Evolutionary conservation across 1,284 basidiomycete species (phyloP).

Genomic region (Albatrellus sp.): DNA sequence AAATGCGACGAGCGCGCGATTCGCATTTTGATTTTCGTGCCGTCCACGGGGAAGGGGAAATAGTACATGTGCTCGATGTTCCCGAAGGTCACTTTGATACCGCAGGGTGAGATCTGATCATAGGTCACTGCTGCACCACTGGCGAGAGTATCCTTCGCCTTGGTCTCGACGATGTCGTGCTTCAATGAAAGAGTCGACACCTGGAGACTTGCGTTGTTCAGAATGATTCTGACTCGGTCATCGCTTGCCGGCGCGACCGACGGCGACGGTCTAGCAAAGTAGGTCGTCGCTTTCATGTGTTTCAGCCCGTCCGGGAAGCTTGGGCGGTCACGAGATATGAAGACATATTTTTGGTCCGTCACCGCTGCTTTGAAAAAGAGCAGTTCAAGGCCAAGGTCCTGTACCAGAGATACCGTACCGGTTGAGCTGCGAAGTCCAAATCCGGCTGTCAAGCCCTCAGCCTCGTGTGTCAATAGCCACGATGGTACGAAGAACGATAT

Average conservation of each 20-base stretch:
- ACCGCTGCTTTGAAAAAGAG: neutral
- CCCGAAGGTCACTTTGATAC: constrained; percentile 19
- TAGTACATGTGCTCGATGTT: constrained; percentile 15
- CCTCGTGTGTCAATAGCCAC: constrained; percentile 16
- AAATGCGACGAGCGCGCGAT: constrained; percentile 1
- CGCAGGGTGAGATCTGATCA: constrained; percentile 21
- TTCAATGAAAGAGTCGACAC: neutral
- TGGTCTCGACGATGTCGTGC: neutral
- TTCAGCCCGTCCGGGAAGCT: neutral
- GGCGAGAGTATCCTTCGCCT: neutral
- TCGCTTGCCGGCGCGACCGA: neutral
- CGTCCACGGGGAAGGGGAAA: constrained; percentile 24
- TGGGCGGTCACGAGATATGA: constrained; percentile 1
- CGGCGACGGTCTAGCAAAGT: neutral
- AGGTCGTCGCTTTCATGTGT: neutral
- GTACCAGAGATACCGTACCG: neutral
- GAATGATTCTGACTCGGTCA: constrained; percentile 10
- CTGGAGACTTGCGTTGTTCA: constrained; percentile 22
- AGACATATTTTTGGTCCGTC: neutral
- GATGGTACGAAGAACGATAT: constrained; percentile 22
- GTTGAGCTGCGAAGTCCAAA: constrained; percentile 19
- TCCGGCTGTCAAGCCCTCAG: constrained; percentile 14
- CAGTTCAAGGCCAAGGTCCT: neutral
- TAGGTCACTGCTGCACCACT: constrained; percentile 3
- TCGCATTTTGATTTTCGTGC: constrained; percentile 22